phyloP scores from a whole-genome alignment of 805 yeast species.

The Metschnikowia corniflorae region DNA sequence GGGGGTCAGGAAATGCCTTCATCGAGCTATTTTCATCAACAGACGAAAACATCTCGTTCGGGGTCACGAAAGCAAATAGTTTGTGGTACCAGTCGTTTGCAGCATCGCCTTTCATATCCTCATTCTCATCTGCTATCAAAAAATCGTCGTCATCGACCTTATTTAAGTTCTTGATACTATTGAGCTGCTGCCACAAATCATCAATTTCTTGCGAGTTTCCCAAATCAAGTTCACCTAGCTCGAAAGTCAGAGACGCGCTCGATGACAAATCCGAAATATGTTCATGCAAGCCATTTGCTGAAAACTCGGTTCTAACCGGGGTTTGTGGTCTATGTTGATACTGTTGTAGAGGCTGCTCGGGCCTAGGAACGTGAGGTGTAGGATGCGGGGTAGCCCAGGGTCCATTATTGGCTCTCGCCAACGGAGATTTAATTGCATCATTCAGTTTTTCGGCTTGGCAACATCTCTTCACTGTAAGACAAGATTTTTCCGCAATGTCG shows the following conservation, averaged over 20 bases:
- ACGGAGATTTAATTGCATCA: background rate
- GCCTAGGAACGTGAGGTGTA: background rate
- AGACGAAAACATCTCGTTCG: no score
- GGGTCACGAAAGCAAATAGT: constrained; percentile 8
- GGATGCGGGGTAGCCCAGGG: background rate
- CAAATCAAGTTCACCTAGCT: constrained; percentile 2
- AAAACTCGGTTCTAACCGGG: background rate
- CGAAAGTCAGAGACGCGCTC: constrained; percentile 5
- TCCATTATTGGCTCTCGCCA: background rate
- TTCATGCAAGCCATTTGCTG: background rate
- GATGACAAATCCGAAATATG: constrained; percentile 4
- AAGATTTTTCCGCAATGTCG: constrained; percentile 8
- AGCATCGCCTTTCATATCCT: background rate
- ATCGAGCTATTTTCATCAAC: no score
- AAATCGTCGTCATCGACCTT: background rate
- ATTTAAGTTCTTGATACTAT: constrained; percentile 5
- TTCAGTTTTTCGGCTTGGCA: constrained; percentile 1
- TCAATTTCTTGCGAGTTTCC: constrained; percentile 9
- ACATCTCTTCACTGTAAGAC: constrained; percentile 4
- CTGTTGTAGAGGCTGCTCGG: background rate
- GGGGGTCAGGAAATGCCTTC: no score
- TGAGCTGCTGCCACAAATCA: constrained; percentile 11
- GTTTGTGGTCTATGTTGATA: background rate
- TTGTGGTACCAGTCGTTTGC: constrained; percentile 6
- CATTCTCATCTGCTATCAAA: background rate